Conservation (phyloP, 2,329 filamentous ascomycete genomes). For the Cladosporium sp. region DNA sequence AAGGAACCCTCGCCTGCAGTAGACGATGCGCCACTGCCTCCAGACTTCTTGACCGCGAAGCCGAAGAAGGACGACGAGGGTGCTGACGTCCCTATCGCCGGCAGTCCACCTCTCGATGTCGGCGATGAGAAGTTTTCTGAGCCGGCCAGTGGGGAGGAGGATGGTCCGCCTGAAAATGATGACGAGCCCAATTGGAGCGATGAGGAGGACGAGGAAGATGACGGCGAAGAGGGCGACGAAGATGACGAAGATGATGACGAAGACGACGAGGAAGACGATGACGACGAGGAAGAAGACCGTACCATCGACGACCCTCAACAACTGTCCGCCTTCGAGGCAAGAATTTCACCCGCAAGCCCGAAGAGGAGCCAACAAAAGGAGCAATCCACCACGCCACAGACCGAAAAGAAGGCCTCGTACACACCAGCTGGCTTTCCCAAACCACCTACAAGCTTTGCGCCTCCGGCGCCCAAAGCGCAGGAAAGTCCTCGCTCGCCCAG, state of each 20-base stretch:
- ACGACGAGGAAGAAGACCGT: conserved; percentile 43
- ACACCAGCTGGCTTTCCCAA: conserved; percentile 34
- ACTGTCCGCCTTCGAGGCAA: conserved; percentile 20
- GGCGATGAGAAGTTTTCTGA: conserved; percentile 23
- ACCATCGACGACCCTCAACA: conserved; percentile 28
- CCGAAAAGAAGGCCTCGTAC: conserved; percentile 23
- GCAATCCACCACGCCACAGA: conserved; percentile 21
- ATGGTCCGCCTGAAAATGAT: conserved; percentile 31
- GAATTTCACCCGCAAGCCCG: conserved; percentile 22
- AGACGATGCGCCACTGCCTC: conserved; percentile 37
- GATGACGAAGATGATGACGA: conserved; percentile 28
- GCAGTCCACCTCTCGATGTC: conserved; percentile 42
- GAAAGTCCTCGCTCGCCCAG: conserved; percentile 64
- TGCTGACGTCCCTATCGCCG: conserved; percentile 41
- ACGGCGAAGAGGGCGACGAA: conserved; percentile 31
- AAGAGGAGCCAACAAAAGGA: conserved; percentile 8
- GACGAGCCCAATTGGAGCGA: conserved; percentile 20
- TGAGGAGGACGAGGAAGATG: conserved; percentile 26
- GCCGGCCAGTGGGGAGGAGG: conserved; percentile 25
- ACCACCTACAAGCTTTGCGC: conserved; percentile 38
- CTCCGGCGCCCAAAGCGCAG: conserved; percentile 30
- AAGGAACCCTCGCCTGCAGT: conserved; percentile 13
- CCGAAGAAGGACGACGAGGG: conserved; percentile 16
- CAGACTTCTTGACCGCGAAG: conserved; percentile 33
- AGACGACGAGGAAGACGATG: conserved; percentile 29